A percentile compares a stretch with the other conserved stretches of the same genome.
Conservation (phyloP, 225 moss, liverwort and hornwort species). For the Polytrichum formosum region DNA sequence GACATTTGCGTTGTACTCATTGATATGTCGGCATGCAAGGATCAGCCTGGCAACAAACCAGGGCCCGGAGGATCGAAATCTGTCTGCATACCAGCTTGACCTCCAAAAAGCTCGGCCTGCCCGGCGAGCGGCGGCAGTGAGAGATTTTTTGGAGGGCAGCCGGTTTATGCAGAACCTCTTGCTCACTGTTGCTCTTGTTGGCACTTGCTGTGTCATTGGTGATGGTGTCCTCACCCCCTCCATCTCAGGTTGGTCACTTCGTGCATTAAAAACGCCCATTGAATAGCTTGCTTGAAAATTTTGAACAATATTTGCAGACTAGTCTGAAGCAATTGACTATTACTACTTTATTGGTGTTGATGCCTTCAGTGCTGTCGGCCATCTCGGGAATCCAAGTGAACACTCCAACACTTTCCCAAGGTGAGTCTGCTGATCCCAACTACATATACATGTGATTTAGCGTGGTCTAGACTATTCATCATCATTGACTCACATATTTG, state of each 20-base stretch:
- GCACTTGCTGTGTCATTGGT: constrained; percentile 76
- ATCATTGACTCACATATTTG: too few species aligned
- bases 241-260: constrained; percentile 50
- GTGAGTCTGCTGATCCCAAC: constrained; percentile 13
- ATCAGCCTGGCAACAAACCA: constrained; percentile 49
- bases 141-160: constrained; percentile 40
- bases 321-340: too few species aligned
- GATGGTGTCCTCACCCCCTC: constrained; percentile 83
- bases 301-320: too few species aligned
- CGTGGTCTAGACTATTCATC: too few species aligned
- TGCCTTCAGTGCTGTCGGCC: constrained; percentile 52
- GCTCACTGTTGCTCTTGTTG: constrained; percentile 50
- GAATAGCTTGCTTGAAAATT: too few species aligned
- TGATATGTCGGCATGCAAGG: constrained; percentile 51
- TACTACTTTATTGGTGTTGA: too few species aligned
- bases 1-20: constrained; percentile 67
- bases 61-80: constrained; percentile 51
- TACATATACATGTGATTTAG: too few species aligned
- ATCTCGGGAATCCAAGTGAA: constrained; percentile 50
- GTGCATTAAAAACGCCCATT: too few species aligned
- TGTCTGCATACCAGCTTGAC: constrained; percentile 55
- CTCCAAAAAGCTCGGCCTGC: constrained; percentile 22
- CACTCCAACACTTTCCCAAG: constrained; percentile 31
- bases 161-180: constrained; percentile 37
- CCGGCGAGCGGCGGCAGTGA: constrained; percentile 39